Percentiles rank a stretch among this genome's conserved stretches.
Evolutionary conservation across 2,329 filamentous ascomycete genomes (phyloP).

Genomic region (Pyrenochaeta sp.): DNA sequence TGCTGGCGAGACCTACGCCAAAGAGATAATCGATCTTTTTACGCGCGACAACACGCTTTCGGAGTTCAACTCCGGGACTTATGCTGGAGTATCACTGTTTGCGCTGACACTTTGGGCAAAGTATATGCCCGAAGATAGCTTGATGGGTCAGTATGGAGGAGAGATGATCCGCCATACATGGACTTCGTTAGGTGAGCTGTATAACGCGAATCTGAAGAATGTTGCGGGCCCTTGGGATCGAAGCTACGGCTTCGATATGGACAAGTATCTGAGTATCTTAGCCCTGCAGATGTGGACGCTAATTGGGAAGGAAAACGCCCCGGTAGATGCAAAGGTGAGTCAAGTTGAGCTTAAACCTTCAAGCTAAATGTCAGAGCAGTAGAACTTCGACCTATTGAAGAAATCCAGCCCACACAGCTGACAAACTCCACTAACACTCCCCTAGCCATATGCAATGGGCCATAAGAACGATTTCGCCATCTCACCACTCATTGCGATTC

Average conservation of each 20-base stretch:
- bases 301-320: constrained; percentile 57
- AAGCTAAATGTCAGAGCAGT: background rate
- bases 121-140: constrained; percentile 63
- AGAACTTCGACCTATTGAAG: background rate
- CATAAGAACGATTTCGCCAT: constrained; percentile 68
- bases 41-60: constrained; percentile 64
- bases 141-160: constrained; percentile 62
- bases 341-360: background rate
- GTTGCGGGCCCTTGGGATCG: constrained; percentile 72
- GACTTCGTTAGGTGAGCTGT: constrained; percentile 62
- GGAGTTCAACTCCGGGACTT: constrained; percentile 70
- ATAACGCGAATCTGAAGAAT: constrained; percentile 67
- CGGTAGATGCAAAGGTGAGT: constrained; percentile 43
- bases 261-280: constrained; percentile 66
- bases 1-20: constrained; percentile 64
- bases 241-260: constrained; percentile 71
- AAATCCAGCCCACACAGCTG: background rate
- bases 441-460: constrained; percentile 62
- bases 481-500: constrained; percentile 64
- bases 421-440: constrained; percentile 4
- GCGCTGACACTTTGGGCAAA: constrained; percentile 68
- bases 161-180: constrained; percentile 64
- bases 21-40: constrained; percentile 66
- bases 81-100: constrained; percentile 68
- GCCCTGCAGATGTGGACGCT: constrained; percentile 67